Conservation (phyloP, 2,329 filamentous ascomycete genomes). For the Trichoderma endophyticum region DNA sequence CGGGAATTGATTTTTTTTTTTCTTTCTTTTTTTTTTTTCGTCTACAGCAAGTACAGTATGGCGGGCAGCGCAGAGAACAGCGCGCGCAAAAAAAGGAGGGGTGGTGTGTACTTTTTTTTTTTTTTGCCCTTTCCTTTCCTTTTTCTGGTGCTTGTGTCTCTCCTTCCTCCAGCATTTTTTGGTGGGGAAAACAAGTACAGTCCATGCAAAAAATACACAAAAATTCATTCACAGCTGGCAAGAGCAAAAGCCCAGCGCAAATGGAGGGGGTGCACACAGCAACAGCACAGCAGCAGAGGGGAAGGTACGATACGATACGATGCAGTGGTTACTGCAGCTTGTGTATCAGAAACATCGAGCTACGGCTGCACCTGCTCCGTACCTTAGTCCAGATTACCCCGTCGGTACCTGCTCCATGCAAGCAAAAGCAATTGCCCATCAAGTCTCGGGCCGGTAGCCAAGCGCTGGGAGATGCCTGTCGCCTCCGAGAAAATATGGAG, state of each 20-base stretch:
- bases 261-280: background rate
- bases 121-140: background rate
- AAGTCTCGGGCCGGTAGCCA: constrained; percentile 4
- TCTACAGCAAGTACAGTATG: background rate
- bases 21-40: background rate
- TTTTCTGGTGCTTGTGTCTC: background rate
- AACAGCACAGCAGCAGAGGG: constrained; percentile 1
- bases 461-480: background rate
- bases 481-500: constrained; percentile 5
- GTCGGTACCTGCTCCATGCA: constrained; percentile 6
- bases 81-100: constrained; percentile 6
- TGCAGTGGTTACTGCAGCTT: constrained; percentile 9
- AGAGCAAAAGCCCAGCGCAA: background rate
- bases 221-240: constrained; percentile 1
- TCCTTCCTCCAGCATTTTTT: background rate
- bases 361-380: background rate
- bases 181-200: background rate
- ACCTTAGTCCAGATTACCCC: background rate
- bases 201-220: background rate
- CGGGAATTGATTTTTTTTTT: background rate
- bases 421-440: background rate
- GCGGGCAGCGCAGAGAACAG: constrained; percentile 1
- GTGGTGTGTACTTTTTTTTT: constrained; percentile 3
- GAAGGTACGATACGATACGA: constrained; percentile 14
- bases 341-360: constrained; percentile 13